Base-by-base conservation (phyloP, 192 early-diverging fungal species). In the Backusella tarrabulga region DNA sequence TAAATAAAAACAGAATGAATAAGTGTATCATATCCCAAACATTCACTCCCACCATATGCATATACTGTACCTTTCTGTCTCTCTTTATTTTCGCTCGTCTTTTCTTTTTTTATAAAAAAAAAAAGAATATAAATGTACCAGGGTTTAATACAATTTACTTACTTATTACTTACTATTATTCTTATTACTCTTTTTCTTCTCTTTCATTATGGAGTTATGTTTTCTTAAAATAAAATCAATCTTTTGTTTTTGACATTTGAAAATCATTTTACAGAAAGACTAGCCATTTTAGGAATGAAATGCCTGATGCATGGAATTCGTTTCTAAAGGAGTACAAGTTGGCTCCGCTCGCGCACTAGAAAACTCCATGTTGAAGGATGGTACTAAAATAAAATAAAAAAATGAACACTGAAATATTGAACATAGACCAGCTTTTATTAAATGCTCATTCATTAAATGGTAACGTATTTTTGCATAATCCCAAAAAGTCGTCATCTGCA, bases 121-220 rank as follows among this genome's bases (percentile, higher is more conserved):
- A 56, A 56, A 26, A 12, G 56, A 60, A 26, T 26, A 60, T 26
- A 56, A 60, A 29, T 60, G 56, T 60, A 60, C 56, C 56, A 60
- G 56, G 21, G 14, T 60, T 26, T 60, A 60, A 60, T 60, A 60
- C 56, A 60, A 21, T 26, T 26, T 26, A 12, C 56, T 60, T 60
- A 26, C 23, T 60, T 56, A 23, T 56, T 23, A 50, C 46, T 50
- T 19, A 50, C 19, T n/a, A 50, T 21, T 54, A 21, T 54, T 19
- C 54, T 63, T 63, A 63, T 63, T 63, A 23, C 12, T 29, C n/a
- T 63, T 14, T 29, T 60, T 9, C 21, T 63, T 63, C 26, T 63
- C 21, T 63, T 63, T 63, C 23, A 63, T 63, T 63, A 63, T 29
- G 56, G 12, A 63, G 56, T 63, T 63, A 63, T 63, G 56, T 63